phyloP scores from a whole-genome alignment of 2,329 filamentous ascomycete genomes.

The Bipolaris sorokiniana region DNA sequence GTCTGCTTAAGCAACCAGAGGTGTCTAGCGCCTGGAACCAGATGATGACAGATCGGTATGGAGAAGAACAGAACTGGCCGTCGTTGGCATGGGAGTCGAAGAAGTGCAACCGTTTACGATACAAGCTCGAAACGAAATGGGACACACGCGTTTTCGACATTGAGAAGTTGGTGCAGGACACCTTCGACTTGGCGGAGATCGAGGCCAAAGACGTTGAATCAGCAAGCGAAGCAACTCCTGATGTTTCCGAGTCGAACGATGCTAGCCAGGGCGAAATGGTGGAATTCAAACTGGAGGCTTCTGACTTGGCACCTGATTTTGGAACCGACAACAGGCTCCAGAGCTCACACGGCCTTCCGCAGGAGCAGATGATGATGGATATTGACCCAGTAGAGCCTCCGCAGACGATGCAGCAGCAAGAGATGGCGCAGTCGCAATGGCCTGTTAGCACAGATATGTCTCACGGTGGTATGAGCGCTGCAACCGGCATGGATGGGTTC shows the following conservation, averaged over 20 bases:
- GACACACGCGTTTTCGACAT: conserved; percentile 60
- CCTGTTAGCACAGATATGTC: conserved; percentile 45
- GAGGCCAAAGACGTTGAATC: conserved; percentile 39
- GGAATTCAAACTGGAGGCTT: conserved; percentile 45
- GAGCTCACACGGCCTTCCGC: conserved; percentile 39
- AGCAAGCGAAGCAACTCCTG: conserved; percentile 31
- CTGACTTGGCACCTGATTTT: conserved; percentile 36
- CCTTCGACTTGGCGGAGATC: conserved; percentile 60
- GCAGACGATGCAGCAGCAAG: conserved; percentile 40
- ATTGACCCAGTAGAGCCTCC: conserved; percentile 43
- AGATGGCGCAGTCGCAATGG: conserved; percentile 41
- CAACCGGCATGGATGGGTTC: conserved; percentile 39
- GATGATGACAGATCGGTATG: conserved; percentile 60
- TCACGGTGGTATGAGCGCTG: conserved; percentile 35
- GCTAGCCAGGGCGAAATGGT: conserved; percentile 40
- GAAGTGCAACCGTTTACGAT: conserved; percentile 67
- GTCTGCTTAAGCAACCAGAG: conserved; percentile 68
- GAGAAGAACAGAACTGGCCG: conserved; percentile 58
- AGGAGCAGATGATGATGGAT: conserved; percentile 46
- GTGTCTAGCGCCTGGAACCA: conserved; percentile 68
- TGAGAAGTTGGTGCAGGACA: conserved; percentile 63
- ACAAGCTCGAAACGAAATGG: conserved; percentile 69
- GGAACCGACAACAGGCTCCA: conserved; percentile 34
- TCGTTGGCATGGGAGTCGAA: conserved; percentile 66
- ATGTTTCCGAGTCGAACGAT: conserved; percentile 34